Evolutionary conservation across 2,329 filamentous ascomycete genomes (phyloP).

Genomic region (Penicillium oxalicum): DNA sequence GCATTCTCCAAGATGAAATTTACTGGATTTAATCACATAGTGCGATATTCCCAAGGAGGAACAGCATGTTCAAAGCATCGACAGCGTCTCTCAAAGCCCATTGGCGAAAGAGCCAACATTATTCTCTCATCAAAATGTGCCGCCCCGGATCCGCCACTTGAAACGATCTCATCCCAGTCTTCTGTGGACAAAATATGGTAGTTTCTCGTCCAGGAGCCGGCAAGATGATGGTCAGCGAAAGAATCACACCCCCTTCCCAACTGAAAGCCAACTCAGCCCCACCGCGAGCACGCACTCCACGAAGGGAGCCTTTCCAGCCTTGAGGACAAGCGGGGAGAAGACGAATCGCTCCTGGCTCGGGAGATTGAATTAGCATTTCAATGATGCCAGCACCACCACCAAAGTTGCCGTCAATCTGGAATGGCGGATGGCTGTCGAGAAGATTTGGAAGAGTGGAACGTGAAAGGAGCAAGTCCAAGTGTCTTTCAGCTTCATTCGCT

Average conservation of each 20-base stretch:
- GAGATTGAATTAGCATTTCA: slow-evolving; percentile 43
- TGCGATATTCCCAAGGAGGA: no score
- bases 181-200: slow-evolving; percentile 18
- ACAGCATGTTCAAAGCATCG: no score
- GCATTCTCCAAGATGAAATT: no score
- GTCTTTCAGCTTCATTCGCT: slow-evolving; percentile 31
- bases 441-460: slow-evolving; percentile 43
- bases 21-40: no score
- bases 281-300: slow-evolving; percentile 32
- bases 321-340: slow-evolving; percentile 37
- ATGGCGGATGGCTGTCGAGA: slow-evolving; percentile 43
- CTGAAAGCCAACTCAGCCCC: slow-evolving; percentile 35
- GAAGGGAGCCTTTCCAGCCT: slow-evolving; percentile 33
- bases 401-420: slow-evolving; percentile 50
- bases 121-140: background rate
- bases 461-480: slow-evolving; percentile 37
- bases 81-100: no score
- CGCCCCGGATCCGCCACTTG: slow-evolving; percentile 12
- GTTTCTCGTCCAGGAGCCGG: background rate
- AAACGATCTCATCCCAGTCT: slow-evolving; percentile 7
- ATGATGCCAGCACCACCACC: slow-evolving; percentile 45
- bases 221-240: background rate
- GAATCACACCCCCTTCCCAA: slow-evolving; percentile 21
- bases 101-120: no score
- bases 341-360: slow-evolving; percentile 28